Conservation (phyloP, 441 rosid genomes). For the Omphalea diandra region DNA sequence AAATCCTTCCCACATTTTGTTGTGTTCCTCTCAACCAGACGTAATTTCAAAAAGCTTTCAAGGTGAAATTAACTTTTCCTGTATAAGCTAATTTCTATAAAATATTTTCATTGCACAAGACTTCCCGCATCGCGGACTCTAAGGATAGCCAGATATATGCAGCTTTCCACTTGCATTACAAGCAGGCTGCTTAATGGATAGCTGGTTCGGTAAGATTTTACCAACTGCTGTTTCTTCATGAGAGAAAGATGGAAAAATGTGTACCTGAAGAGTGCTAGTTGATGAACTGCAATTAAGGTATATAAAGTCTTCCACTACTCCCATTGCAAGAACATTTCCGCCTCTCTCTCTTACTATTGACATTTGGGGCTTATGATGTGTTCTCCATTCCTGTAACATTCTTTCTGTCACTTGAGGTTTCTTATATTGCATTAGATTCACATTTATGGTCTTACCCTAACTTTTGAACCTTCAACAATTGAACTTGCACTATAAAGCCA, state of each 20-base stretch:
- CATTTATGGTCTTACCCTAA: constrained; percentile 49
- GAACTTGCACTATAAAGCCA: constrained; percentile 79
- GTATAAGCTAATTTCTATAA: no score
- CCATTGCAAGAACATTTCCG: constrained; percentile 52
- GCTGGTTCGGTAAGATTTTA: no score
- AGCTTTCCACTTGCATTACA: no score
- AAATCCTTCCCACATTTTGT: constrained; percentile 84
- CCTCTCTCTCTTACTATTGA: constrained; percentile 52
- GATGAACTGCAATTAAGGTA: constrained; percentile 76
- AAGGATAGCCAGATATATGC: no score
- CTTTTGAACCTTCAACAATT: constrained; percentile 61
- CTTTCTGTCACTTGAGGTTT: constrained; percentile 19
- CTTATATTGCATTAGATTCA: background rate
- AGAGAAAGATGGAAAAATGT: background rate
- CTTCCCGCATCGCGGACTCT: no score
- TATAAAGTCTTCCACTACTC: constrained; percentile 84
- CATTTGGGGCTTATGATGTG: constrained; percentile 56
- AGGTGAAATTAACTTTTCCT: no score
- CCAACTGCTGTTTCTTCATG: background rate
- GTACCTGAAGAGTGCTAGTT: constrained; percentile 74
- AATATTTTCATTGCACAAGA: no score
- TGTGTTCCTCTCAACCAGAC: constrained; percentile 83
- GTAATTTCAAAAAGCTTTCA: constrained; percentile 36
- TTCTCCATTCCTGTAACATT: constrained; percentile 72
- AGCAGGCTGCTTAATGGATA: no score